Conservation (phyloP, 2,329 filamentous ascomycete genomes). For the Parascedosporium putredinis region DNA sequence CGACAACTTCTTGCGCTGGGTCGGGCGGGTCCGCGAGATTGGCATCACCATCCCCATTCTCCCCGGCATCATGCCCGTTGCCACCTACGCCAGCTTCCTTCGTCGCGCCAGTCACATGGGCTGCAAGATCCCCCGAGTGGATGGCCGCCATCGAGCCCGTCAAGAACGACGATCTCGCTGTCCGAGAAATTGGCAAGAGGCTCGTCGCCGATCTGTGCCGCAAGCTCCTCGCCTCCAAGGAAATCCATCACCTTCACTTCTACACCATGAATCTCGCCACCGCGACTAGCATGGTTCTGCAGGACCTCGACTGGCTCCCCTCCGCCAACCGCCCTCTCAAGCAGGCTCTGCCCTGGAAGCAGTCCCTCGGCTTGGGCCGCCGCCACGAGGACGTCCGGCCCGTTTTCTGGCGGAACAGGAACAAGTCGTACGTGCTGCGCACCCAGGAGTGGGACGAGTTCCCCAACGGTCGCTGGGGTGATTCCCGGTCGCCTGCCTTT, state of each 20-base stretch:
- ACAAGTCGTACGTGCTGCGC: slow-evolving; percentile 87
- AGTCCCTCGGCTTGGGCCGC: slow-evolving; percentile 80
- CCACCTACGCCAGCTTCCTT: slow-evolving; percentile 87
- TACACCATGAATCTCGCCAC: slow-evolving; percentile 99
- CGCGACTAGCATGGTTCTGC: slow-evolving; percentile 85
- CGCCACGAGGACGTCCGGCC: slow-evolving; percentile 92
- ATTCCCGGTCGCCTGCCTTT: slow-evolving; percentile 90
- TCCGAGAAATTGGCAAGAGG: slow-evolving; percentile 78
- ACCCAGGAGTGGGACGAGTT: slow-evolving; percentile 99
- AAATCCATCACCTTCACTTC: slow-evolving; percentile 77
- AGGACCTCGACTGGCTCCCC: slow-evolving; percentile 76
- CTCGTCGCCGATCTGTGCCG: slow-evolving; percentile 86
- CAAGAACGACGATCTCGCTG: slow-evolving; percentile 92
- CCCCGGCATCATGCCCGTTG: slow-evolving; percentile 79
- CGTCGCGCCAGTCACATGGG: slow-evolving; percentile 86
- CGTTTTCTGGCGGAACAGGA: slow-evolving; percentile 97
- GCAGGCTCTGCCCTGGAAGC: slow-evolving; percentile 80
- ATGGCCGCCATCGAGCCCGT: slow-evolving; percentile 74
- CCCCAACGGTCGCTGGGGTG: slow-evolving; percentile 96
- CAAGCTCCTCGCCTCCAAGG: slow-evolving; percentile 70
- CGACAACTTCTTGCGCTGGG: slow-evolving; percentile 90
- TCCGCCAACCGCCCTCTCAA: slow-evolving; percentile 68
- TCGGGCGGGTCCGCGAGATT: slow-evolving; percentile 70
- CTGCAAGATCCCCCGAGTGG: slow-evolving; percentile 73
- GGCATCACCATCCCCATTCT: slow-evolving; percentile 79